Evolutionary conservation across 106 monocot genomes (phyloP).

Genomic region (Chionographis japonica): DNA sequence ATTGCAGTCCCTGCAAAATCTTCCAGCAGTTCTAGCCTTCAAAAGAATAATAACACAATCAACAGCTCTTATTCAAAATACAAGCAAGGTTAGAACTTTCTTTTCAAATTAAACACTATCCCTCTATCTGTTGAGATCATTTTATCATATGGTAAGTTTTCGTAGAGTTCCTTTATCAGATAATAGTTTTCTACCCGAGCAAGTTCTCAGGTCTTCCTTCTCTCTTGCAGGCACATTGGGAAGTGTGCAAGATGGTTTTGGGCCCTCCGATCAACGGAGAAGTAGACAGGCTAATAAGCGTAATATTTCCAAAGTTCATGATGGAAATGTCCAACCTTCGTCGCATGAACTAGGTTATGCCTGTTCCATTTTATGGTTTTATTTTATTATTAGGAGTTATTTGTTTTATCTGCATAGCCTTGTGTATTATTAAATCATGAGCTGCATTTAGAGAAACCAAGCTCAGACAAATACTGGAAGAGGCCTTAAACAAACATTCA

Average conservation of each 20-base stretch:
- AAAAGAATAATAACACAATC: conserved; percentile 38
- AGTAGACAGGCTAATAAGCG: conserved; percentile 13
- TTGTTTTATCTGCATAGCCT: no score
- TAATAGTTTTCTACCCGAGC: no score
- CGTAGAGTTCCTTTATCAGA: no score
- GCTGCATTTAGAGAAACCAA: no score
- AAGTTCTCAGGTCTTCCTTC: not conserved
- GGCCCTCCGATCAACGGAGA: conserved; percentile 11
- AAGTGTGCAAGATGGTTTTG: conserved; percentile 21
- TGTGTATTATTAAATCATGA: no score
- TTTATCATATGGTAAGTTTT: no score
- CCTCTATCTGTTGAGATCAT: not conserved
- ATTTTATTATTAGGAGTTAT: no score
- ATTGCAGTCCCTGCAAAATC: conserved; percentile 12
- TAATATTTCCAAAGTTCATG: conserved; percentile 15
- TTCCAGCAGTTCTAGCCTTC: conserved; percentile 23
- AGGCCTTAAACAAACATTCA: no score
- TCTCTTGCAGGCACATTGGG: conserved; percentile 21
- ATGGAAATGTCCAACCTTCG: conserved; percentile 12
- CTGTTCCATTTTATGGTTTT: no score
- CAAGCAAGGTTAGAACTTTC: conserved; percentile 46
- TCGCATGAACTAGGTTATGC: conserved; percentile 16
- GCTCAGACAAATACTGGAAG: no score
- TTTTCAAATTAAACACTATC: conserved; percentile 2
- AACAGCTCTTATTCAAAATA: conserved; percentile 27